These are phyloP conservation scores for Hevea brasiliensis DNA, from an alignment of 345 rosid genomes.

Conservation along the genomic window DNA sequence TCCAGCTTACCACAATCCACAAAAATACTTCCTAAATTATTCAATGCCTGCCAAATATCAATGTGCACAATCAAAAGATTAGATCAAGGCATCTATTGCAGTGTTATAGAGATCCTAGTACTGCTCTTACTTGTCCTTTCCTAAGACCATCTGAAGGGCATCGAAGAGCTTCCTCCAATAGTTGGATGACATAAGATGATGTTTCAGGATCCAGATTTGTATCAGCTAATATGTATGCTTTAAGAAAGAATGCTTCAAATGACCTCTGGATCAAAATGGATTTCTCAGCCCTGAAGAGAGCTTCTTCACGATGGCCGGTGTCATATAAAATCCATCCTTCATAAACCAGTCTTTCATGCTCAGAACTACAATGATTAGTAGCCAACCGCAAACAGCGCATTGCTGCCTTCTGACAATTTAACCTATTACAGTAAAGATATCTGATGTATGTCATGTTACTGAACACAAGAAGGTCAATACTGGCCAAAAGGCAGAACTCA, in stretches of 20 bases:
- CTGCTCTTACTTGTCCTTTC: slow-evolving; percentile 82
- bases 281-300: slow-evolving; percentile 71
- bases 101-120: slow-evolving; percentile 1
- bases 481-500: slow-evolving; percentile 1
- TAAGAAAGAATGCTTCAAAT: slow-evolving; percentile 91
- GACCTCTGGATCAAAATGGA: slow-evolving; percentile 73
- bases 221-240: slow-evolving; percentile 85
- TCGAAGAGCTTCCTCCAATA: slow-evolving; percentile 85
- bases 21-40: slow-evolving; percentile 85
- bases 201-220: slow-evolving; percentile 58
- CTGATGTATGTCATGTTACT: slow-evolving; percentile 13
- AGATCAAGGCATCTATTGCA: not conserved
- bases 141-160: slow-evolving; percentile 97
- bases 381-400: slow-evolving; percentile 83
- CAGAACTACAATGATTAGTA: slow-evolving; percentile 52
- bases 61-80: slow-evolving; percentile 1
- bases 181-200: slow-evolving; percentile 61
- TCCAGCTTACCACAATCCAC: slow-evolving; percentile 76
- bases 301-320: slow-evolving; percentile 74
- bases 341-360: slow-evolving; percentile 76
- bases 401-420: slow-evolving; percentile 89
- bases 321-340: slow-evolving; percentile 98
- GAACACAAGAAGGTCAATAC: slow-evolving; percentile 7
- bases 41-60: slow-evolving; percentile 65
- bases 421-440: slow-evolving; percentile 41